phyloP scores from a whole-genome alignment of 2,329 filamentous ascomycete species.

The Diaporthe caulivora region DNA sequence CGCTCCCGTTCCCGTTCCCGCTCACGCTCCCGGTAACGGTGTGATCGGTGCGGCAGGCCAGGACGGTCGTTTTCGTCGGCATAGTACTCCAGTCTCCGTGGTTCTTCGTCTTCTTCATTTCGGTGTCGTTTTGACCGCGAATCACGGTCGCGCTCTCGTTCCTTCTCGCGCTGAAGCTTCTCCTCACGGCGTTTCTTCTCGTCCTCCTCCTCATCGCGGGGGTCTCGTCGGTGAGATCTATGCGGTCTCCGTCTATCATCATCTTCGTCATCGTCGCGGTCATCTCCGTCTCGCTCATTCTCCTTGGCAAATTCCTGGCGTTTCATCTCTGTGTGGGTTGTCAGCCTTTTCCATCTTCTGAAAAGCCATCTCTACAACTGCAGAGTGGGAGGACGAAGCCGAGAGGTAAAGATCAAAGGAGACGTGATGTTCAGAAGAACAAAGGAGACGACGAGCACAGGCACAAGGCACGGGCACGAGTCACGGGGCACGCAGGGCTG shows the following conservation, averaged over 20 bases:
- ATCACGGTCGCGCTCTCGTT: conserved; percentile 50
- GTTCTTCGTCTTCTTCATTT: conserved; percentile 46
- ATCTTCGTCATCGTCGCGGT: conserved; percentile 47
- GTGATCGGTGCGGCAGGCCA: conserved; percentile 45
- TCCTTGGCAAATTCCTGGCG: conserved; percentile 57
- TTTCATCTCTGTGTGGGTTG: conserved; percentile 50
- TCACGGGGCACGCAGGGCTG: conserved; percentile 37
- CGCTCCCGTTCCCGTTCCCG: conserved; percentile 41
- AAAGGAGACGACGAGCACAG: conserved; percentile 40
- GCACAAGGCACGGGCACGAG: conserved; percentile 39
- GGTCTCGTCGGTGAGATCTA: conserved; percentile 45
- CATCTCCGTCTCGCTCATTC: conserved; percentile 37
- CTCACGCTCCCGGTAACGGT: conserved; percentile 50
- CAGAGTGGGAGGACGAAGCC: conserved; percentile 32
- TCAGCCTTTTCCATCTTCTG: conserved; percentile 42
- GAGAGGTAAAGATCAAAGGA: conserved; percentile 34
- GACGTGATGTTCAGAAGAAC: conserved; percentile 28
- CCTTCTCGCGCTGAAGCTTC: conserved; percentile 45
- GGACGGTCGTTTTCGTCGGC: conserved; percentile 46
- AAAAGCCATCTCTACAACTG: conserved; percentile 30
- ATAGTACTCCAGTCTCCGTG: conserved; percentile 49
- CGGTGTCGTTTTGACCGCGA: conserved; percentile 41
- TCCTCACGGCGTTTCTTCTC: conserved; percentile 51
- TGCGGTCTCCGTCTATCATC: conserved; percentile 48
- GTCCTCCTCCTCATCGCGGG: conserved; percentile 49